Conservation (phyloP, 148 eudicot species). For the Nyssa sinensis region DNA sequence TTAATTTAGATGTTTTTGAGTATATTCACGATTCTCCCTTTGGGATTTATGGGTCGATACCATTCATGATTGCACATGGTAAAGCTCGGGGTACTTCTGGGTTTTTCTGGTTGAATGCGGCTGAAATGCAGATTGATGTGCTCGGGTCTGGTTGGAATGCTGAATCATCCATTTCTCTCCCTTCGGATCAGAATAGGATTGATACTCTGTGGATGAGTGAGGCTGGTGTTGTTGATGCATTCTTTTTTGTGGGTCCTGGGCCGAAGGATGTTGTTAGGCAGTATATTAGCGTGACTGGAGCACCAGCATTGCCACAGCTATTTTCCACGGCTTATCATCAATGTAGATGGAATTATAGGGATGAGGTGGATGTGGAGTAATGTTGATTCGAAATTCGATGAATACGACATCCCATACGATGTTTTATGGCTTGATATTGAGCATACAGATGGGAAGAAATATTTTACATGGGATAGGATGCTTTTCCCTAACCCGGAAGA, state of each 20-base stretch:
- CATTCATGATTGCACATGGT: conserved; percentile 90
- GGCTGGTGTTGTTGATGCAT: conserved; percentile 86
- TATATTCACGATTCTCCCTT: conserved; percentile 90
- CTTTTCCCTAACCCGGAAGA: conserved; percentile 89
- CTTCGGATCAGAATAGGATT: conserved; percentile 72
- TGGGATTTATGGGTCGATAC: conserved; percentile 88
- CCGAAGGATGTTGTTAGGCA: conserved; percentile 92
- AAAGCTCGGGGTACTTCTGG: conserved; percentile 72
- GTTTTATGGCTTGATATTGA: conserved; percentile 99
- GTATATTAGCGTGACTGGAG: conserved; percentile 79
- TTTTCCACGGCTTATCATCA: conserved; percentile 94
- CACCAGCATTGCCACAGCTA: conserved; percentile 80
- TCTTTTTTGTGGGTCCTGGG: conserved; percentile 87
- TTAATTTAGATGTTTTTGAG: conserved; percentile 93
- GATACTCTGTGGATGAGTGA: conserved; percentile 98
- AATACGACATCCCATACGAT: conserved; percentile 92
- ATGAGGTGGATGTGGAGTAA: conserved; percentile 91
- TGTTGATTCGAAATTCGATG: conserved; percentile 89
- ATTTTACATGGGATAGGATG: conserved; percentile 86
- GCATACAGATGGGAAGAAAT: conserved; percentile 94
- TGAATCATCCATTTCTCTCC: conserved; percentile 50
- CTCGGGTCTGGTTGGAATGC: conserved; percentile 85
- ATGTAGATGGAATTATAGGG: conserved; percentile 98
- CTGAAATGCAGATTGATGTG: conserved; percentile 99
- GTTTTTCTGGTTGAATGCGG: conserved; percentile 98